Evolutionary conservation across 2,329 filamentous ascomycete genomes (phyloP), one percentile per base, ranked within the genome.

Genomic region (Fusarium veterinarium): DNA sequence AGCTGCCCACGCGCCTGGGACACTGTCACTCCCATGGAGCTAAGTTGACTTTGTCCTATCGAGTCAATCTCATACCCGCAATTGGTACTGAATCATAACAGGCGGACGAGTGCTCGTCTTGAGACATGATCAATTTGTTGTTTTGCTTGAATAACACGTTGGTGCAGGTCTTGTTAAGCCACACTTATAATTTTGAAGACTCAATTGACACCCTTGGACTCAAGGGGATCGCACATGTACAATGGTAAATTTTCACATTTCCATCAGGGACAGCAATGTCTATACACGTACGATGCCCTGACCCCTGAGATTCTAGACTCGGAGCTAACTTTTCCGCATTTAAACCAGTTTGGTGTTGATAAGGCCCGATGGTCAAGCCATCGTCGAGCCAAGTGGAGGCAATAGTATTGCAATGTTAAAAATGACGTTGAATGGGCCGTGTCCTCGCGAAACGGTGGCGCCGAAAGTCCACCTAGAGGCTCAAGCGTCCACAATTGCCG

Each of bases 331-430:
- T 35, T 49, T 64, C 45, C 30, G 35, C 56, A 48, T 68, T 49
- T 48, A 62, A 67, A 40, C 72, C 68, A 61, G 56, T 68, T 61
- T 72, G 65, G 55, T 51, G 53, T 67, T 46, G 64, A 58, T 46
- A 35, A 31, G 46, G 42, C 64, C 59, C 59, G 51, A 73, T 66
- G 61, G 55, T 67, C 42, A 61, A 69, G 61, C 71, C 61, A 67
- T 69, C 42, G 49, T 48, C 51, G 56, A 61, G 64, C 75, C 58
- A 77, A 77, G 75, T 77, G 75, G 75, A 75, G 72, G 68, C 41
- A 37, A 42, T 58, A 64, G 44, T 57, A 66, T 67, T 49, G 45
- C 55, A 35, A 46, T 63, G 55, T 66, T 60, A 35, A 48, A 72
- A 53, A 69, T 77, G 75, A 76, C 72, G 73, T 77, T 71, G 49